Evolutionary conservation across 495 filamentous ascomycete species (phyloP).

Genomic region (Lasiosphaeriaceae sp.): DNA sequence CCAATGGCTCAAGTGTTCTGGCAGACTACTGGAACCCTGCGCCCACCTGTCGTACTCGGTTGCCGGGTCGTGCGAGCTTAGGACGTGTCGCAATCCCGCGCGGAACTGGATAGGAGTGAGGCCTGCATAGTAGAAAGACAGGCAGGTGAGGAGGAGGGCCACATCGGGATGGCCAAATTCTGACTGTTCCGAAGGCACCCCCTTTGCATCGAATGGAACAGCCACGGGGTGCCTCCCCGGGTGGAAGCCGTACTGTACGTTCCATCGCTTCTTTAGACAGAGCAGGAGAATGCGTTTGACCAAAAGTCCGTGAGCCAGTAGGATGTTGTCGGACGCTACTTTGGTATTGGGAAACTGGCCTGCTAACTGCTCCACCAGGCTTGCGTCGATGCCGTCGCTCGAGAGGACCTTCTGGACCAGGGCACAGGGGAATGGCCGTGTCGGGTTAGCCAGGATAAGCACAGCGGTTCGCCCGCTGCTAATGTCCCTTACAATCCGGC

Average conservation of each 20-base stretch:
- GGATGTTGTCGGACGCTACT: slow-evolving; percentile 1
- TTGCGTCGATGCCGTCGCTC: background rate
- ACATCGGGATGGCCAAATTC: slow-evolving; percentile 49
- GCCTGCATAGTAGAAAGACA: slow-evolving; percentile 51
- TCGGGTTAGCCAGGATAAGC: background rate
- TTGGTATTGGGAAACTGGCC: background rate
- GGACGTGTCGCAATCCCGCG: slow-evolving; percentile 33
- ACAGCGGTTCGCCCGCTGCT: background rate
- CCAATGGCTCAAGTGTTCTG: slow-evolving; percentile 38
- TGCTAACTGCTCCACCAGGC: background rate
- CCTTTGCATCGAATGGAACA: slow-evolving; percentile 26
- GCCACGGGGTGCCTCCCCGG: slow-evolving; percentile 34
- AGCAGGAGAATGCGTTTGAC: slow-evolving; percentile 34
- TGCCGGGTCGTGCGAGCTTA: slow-evolving; percentile 49
- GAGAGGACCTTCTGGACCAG: background rate
- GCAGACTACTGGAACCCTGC: slow-evolving; percentile 32
- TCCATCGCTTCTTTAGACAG: slow-evolving; percentile 39
- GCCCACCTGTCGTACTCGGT: slow-evolving; percentile 47
- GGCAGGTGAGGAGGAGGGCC: slow-evolving; percentile 48
- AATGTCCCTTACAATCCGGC: background rate
- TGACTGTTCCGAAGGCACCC: slow-evolving; percentile 4
- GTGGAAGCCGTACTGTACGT: slow-evolving; percentile 39
- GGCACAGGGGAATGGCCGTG: background rate
- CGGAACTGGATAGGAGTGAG: slow-evolving; percentile 36
- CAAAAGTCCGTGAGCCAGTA: slow-evolving; percentile 33